phyloP scores from a whole-genome alignment of 495 filamentous ascomycete genomes.

The Neurospora terricola region DNA sequence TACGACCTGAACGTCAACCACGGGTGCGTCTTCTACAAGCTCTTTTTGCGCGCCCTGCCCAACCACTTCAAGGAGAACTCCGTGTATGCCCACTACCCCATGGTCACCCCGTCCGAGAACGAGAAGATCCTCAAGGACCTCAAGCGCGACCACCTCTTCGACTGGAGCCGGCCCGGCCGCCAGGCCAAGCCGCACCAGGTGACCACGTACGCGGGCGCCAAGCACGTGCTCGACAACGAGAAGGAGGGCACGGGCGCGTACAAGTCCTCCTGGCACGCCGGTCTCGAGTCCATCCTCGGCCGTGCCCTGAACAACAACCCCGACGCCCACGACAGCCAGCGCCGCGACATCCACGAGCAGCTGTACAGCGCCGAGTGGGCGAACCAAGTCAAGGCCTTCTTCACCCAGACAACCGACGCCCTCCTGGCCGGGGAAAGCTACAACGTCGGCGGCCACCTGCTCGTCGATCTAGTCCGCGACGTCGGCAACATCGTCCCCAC shows the following conservation, averaged over 20 bases:
- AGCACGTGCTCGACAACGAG: conserved; percentile 48
- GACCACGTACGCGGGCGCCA: conserved; percentile 50
- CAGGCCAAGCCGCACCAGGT: conserved; percentile 44
- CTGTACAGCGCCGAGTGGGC: conserved; percentile 49
- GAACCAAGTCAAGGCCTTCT: conserved; percentile 49
- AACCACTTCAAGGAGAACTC: conserved; percentile 69
- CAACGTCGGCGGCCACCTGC: conserved; percentile 44
- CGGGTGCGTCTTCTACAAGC: conserved; percentile 79
- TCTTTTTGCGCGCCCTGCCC: conserved; percentile 70
- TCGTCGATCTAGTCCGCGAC: conserved; percentile 71
- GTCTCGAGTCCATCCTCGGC: conserved; percentile 41
- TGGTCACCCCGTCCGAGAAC: conserved; percentile 64
- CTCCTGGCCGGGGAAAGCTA: conserved; percentile 57
- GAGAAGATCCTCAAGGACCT: conserved; percentile 61
- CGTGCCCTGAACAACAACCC: conserved; percentile 30
- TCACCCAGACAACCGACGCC: conserved; percentile 51
- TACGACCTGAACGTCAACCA: conserved; percentile 54
- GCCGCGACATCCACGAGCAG: conserved; percentile 47
- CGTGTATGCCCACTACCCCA: conserved; percentile 80
- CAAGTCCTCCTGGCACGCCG: conserved; percentile 51
- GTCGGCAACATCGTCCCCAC: conserved; percentile 65
- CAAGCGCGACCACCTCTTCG: conserved; percentile 61
- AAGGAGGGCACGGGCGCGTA: conserved; percentile 42
- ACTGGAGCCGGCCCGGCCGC: conserved; percentile 52
- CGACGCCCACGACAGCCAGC: conserved; percentile 39